A percentile compares a stretch with the other conserved stretches of the same genome.
Conservation (phyloP, 768 basidiomycete species). For the Boletus vinaceobasis region DNA sequence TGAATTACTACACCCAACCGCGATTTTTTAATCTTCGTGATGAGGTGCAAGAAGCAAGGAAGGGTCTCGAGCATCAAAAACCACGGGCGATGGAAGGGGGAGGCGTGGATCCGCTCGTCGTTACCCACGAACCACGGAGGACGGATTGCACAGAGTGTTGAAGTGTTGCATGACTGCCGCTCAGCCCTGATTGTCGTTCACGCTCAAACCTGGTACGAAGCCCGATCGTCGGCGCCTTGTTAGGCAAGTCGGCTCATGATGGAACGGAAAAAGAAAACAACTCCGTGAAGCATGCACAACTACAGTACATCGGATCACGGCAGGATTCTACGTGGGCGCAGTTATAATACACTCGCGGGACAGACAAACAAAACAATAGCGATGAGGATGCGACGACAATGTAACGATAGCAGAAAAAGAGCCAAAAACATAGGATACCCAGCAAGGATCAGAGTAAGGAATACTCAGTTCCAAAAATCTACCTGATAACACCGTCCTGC, state of each 20-base stretch:
- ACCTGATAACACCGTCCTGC: neutral
- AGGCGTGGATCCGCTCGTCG: neutral
- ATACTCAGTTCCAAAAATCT: slow-evolving; percentile 18
- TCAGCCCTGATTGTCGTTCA: slow-evolving; percentile 17
- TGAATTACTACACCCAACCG: slow-evolving; percentile 6
- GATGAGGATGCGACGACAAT: slow-evolving; percentile 9
- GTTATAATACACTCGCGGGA: slow-evolving; percentile 18
- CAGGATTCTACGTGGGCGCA: slow-evolving; percentile 7
- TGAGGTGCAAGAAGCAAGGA: slow-evolving; percentile 2
- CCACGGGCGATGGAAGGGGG: slow-evolving; percentile 5
- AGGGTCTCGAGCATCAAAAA: slow-evolving; percentile 13
- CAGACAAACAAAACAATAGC: slow-evolving; percentile 6
- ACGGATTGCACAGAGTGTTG: neutral
- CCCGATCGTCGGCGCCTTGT: slow-evolving; percentile 17
- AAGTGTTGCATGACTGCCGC: neutral
- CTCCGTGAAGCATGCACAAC: slow-evolving; percentile 20
- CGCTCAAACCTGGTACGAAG: neutral
- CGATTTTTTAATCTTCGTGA: slow-evolving; percentile 22
- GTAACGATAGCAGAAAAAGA: slow-evolving; percentile 6
- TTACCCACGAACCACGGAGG: slow-evolving; percentile 9
- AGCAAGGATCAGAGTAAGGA: slow-evolving; percentile 2
- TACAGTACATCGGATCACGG: slow-evolving; percentile 5
- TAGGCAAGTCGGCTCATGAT: slow-evolving; percentile 15
- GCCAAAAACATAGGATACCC: slow-evolving; percentile 1
- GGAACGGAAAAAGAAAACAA: slow-evolving; percentile 6